Conservation (phyloP, 768 basidiomycete species). For the Phlegmacium glaucopus region DNA sequence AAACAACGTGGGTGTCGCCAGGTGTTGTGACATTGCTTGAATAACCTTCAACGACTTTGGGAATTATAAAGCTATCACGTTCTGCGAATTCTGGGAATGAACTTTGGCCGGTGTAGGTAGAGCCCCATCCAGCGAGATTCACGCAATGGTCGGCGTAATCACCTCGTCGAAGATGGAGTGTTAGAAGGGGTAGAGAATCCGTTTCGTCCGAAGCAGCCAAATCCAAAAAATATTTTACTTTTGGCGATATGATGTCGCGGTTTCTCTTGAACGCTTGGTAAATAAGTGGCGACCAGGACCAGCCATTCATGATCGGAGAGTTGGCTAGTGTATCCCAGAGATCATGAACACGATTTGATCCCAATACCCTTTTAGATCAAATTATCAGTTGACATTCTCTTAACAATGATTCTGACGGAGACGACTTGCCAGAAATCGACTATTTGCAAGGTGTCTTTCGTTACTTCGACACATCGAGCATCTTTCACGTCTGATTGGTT, state of each 20-base stretch:
- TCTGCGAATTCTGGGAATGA: conserved; percentile 49
- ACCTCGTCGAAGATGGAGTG: conserved; percentile 54
- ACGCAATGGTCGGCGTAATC: conserved; percentile 51
- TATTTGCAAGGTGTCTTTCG: conserved; percentile 32
- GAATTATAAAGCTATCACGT: conserved; percentile 22
- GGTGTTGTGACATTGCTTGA: neutral
- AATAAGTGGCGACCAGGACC: conserved; percentile 63
- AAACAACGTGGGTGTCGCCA: conserved; percentile 3
- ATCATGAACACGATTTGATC: conserved; percentile 37
- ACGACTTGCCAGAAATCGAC: conserved; percentile 51
- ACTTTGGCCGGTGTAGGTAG: conserved; percentile 51
- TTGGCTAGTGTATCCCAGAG: conserved; percentile 40
- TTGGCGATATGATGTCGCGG: conserved; percentile 32
- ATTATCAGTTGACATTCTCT: neutral
- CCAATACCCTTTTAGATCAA: conserved; percentile 43
- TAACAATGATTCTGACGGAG: neutral
- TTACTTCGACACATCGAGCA: conserved; percentile 49
- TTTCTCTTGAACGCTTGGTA: conserved; percentile 47
- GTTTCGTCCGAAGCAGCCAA: conserved; percentile 3
- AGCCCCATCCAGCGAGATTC: conserved; percentile 35
- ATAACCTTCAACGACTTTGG: conserved; percentile 3
- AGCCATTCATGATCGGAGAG: conserved; percentile 49
- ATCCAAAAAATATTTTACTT: neutral
- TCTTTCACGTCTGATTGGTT: conserved; percentile 37
- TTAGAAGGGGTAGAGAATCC: conserved; percentile 46